A percentile compares a stretch with the other conserved stretches of the same genome.
phyloP scores from a whole-genome alignment of 371 early-diverging fungal genomes.

The Sporodiniella umbellata region DNA sequence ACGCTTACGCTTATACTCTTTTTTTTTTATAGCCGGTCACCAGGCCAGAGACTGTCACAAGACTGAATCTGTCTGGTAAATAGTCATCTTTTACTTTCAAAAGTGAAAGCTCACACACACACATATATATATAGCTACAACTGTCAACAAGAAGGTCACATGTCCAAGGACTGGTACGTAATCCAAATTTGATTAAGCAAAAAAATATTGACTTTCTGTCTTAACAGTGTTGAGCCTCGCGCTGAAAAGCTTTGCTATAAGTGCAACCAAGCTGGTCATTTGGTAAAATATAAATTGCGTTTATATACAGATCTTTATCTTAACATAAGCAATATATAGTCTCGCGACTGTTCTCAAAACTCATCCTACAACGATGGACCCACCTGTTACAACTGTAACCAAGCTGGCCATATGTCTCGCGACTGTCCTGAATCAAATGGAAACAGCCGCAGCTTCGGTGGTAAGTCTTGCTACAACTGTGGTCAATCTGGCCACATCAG shows the following conservation, averaged over 20 bases:
- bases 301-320: no score
- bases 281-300: slow-evolving; percentile 35
- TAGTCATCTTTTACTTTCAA: neutral
- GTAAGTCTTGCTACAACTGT: slow-evolving; percentile 54
- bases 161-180: slow-evolving; percentile 53
- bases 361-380: slow-evolving; percentile 35
- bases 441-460: slow-evolving; percentile 12
- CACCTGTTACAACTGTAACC: slow-evolving; percentile 57
- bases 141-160: slow-evolving; percentile 57
- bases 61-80: slow-evolving; percentile 59
- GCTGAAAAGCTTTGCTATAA: slow-evolving; percentile 58
- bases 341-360: slow-evolving; percentile 57
- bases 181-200: neutral
- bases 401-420: slow-evolving; percentile 61
- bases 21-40: slow-evolving; percentile 52
- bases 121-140: slow-evolving; percentile 45
- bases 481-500: slow-evolving; percentile 51
- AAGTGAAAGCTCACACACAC: neutral
- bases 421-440: slow-evolving; percentile 49
- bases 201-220: neutral
- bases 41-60: slow-evolving; percentile 61
- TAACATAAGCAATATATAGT: slow-evolving; percentile 14
- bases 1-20: slow-evolving; percentile 6
- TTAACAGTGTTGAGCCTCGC: slow-evolving; percentile 51
- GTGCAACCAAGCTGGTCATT: slow-evolving; percentile 59